phyloP scores from a whole-genome alignment of 2,329 filamentous ascomycete species.

The Colletotrichum shisoi region DNA sequence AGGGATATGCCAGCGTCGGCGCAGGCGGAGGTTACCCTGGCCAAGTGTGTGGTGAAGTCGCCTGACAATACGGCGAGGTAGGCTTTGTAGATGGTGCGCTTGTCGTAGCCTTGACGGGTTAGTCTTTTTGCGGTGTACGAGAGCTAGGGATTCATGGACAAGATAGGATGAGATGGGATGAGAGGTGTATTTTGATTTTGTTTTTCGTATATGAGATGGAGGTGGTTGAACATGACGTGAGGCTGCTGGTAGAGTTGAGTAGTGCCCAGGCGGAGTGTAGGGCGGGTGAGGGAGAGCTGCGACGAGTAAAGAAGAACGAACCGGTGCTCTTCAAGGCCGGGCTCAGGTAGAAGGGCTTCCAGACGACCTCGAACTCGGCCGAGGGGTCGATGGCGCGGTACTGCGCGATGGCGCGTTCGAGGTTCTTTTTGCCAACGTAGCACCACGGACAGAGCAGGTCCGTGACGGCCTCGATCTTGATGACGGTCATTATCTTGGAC shows the following conservation, averaged over 20 bases:
- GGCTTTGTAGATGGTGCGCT: constrained; percentile 49
- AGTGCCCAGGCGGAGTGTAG: too few species aligned
- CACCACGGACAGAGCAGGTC: constrained; percentile 63
- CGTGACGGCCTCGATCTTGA: constrained; percentile 58
- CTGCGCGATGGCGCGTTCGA: constrained; percentile 55
- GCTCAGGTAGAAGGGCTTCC: constrained; percentile 58
- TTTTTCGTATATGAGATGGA: too few species aligned
- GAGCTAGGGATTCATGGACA: too few species aligned
- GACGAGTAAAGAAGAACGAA: constrained; percentile 27
- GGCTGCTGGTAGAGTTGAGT: too few species aligned
- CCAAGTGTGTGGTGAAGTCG: constrained; percentile 44
- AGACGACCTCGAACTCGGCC: constrained; percentile 56
- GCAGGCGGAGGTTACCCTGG: constrained; percentile 48
- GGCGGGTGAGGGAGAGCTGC: neutral
- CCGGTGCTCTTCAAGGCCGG: constrained; percentile 47
- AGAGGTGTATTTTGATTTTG: too few species aligned
- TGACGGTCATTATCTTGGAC: constrained; percentile 40
- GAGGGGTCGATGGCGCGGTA: constrained; percentile 53
- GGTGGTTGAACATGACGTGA: too few species aligned
- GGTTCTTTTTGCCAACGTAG: constrained; percentile 58
- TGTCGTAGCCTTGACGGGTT: constrained; percentile 47
- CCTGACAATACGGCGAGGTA: neutral
- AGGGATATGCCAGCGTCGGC: constrained; percentile 52
- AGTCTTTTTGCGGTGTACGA: neutral
- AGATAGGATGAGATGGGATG: too few species aligned